Evolutionary conservation across 257 asterid genomes (phyloP), one percentile per base, ranked within the genome.

Genomic region (Solanum bulbocastanum): DNA sequence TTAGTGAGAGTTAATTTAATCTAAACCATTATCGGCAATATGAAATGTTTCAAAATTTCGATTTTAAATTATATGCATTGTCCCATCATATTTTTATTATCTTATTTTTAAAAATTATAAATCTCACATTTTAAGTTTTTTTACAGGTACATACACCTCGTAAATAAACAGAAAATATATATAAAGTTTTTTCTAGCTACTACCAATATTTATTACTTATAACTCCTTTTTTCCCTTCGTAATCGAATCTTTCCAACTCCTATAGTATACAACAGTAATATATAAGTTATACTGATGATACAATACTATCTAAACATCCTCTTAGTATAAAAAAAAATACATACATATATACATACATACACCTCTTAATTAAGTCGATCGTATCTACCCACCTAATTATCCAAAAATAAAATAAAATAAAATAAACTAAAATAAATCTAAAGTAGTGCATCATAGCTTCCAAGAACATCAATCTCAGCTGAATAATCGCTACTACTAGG

Each of bases 361-460:
- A 44, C 20, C 10, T 79, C 25, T 16, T n/a, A n/a, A 37, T 58
- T 39, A 33, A 76, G 13, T 39, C 23, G 44, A 13, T 25, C 27
- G 3, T 74, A 74, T 74, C 30, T 74, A 52, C 0, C 20, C 30
- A 81, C 66, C 30, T 5, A 46, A 49, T 81, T 25, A 46, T 30
- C 2, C n/a, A 5, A 32, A 46, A 46, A 8, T 3, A 44, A 44
- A 7, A 76, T 1, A 76, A 52, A 30, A 30, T 30, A 30, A 40
- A 58, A 35, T 1, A 76, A 52, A 30, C 2, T 30, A 30, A 40
- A 58, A 35, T 33, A 86, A 56, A 72, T 44, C 83, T 90, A 66
- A 11, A 92, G 69, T 30, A 92, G 69, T 30, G 90, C 93, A 78
- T 92, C 93, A 42, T 92, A 94, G 89, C 96, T 92, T 44, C 97